These are phyloP conservation scores for Diplocarpon mali DNA, from an alignment of 2,329 filamentous ascomycete species.

Conservation along the genomic window DNA sequence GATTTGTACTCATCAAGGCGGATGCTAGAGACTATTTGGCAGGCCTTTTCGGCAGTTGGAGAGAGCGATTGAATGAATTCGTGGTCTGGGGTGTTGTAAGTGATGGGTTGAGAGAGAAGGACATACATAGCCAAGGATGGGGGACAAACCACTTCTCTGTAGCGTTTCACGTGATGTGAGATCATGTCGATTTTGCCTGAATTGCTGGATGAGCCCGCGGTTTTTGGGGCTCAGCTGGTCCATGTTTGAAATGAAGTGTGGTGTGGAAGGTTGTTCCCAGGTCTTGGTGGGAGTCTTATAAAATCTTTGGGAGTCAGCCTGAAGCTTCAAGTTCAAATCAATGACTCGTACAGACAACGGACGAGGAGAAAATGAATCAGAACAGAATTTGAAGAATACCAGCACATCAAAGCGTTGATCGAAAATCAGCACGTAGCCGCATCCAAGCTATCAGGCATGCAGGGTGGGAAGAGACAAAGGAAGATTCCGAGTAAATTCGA, in stretches of 20 bases:
- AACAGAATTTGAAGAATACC: background rate
- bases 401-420: background rate
- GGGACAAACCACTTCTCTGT: constrained; percentile 14
- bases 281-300: too few species aligned
- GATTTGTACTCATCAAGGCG: constrained; percentile 61
- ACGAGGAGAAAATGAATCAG: background rate
- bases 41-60: constrained; percentile 63
- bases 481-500: too few species aligned
- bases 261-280: too few species aligned
- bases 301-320: too few species aligned
- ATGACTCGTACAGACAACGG: too few species aligned
- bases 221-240: background rate
- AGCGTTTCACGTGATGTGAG: constrained; percentile 11
- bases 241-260: background rate
- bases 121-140: background rate
- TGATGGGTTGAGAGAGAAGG: background rate
- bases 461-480: too few species aligned
- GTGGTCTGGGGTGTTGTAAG: constrained; percentile 36
- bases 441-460: background rate
- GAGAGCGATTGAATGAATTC: constrained; percentile 63
- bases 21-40: constrained; percentile 66
- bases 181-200: constrained; percentile 5
- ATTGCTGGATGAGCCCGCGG: background rate
- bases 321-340: too few species aligned
- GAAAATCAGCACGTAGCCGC: background rate